Percentiles rank a stretch among this genome's conserved stretches.
phyloP scores from a whole-genome alignment of 108 stramenopile genomes.

The Discostella pseudostelligera region DNA sequence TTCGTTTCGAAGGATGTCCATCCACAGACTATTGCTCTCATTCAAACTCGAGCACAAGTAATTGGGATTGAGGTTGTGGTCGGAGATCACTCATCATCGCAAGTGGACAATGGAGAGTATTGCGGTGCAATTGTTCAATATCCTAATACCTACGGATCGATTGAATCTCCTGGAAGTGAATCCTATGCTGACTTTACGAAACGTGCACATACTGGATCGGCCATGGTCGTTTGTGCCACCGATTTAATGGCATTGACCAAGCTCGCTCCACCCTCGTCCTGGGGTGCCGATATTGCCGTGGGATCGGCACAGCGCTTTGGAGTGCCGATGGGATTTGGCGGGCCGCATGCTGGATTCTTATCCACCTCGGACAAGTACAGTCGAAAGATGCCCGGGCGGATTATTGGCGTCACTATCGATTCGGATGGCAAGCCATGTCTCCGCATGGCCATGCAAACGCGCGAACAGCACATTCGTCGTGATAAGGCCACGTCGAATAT shows the following conservation, averaged over 20 bases:
- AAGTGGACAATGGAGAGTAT: conserved; percentile 76
- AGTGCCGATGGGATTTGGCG: conserved; percentile 99
- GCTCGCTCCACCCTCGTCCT: conserved; percentile 86
- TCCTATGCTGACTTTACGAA: conserved; percentile 75
- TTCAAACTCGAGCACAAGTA: conserved; percentile 89
- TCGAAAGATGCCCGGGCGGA: conserved; percentile 97
- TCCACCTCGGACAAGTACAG: conserved; percentile 89
- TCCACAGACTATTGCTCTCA: conserved; percentile 94
- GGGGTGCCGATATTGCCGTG: conserved; percentile 98
- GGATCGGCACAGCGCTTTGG: conserved; percentile 98
- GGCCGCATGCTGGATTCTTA: conserved; percentile 98
- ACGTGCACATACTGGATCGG: conserved; percentile 73
- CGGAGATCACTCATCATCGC: conserved; percentile 74
- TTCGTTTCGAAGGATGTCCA: conserved; percentile 93
- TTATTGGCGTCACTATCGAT: conserved; percentile 96
- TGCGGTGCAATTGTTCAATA: conserved; percentile 98
- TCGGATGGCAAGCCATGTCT: conserved; percentile 90
- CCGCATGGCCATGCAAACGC: conserved; percentile 99
- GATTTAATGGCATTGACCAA: conserved; percentile 94
- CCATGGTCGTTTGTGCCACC: conserved; percentile 93
- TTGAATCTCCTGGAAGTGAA: conserved; percentile 84
- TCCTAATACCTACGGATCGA: conserved; percentile 94
- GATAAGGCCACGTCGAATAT: conserved; percentile 99
- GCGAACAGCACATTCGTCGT: conserved; percentile 97
- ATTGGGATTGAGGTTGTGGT: conserved; percentile 91